Evolutionary conservation across 495 filamentous ascomycete species (phyloP), one percentile per base, ranked within the genome.

Genomic region (Sphaerosporella brunnea): DNA sequence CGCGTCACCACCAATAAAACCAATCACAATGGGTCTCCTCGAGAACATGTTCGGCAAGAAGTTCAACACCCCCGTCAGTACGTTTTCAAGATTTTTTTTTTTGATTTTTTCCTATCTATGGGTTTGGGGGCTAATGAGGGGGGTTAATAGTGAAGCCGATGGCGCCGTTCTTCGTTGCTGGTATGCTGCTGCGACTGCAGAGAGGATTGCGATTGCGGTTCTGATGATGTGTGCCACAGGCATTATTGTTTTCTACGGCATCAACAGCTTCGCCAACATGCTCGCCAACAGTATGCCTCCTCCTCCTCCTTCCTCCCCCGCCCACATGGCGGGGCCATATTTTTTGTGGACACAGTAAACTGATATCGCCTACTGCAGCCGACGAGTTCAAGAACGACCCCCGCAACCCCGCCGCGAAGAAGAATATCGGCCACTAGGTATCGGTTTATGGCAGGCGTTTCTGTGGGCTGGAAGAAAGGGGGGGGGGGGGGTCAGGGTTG

Each of bases 361-460:
- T 44, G 18, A 44, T n/a, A 44, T 26, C 8, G 41, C 2, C 23
- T 38, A 23, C 20, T 40, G 25, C 60, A 96, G 88, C 75, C 68
- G 82, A 79, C 50, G 82, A 96, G 64, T 93, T 73, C 77, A 87
- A 82, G 77, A 88, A 90, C 72, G 88, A 96, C 69, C 87, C 88
- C 53, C 75, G 88, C 63, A 93, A 93, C 74, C 82, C 79, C 24
- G 58, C 47, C 10, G 56, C 42, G 23, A 55, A 52, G 32, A 48
- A 48, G 45, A 46, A 46, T 19, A 35, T 25, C 34, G 45, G 35
- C 24, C 45, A 48, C 20, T 48, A 48, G 39, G 40, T 43, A n/a
- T n/a, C n/a, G n/a, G n/a, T n/a, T n/a, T n/a, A n/a, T n/a, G n/a
- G n/a, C n/a, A n/a, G n/a, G n/a, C n/a, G n/a, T n/a, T n/a, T n/a